Evolutionary conservation across 495 filamentous ascomycete species (phyloP), one percentile per base, ranked within the genome.

Genomic region (Apodospora peruviana): DNA sequence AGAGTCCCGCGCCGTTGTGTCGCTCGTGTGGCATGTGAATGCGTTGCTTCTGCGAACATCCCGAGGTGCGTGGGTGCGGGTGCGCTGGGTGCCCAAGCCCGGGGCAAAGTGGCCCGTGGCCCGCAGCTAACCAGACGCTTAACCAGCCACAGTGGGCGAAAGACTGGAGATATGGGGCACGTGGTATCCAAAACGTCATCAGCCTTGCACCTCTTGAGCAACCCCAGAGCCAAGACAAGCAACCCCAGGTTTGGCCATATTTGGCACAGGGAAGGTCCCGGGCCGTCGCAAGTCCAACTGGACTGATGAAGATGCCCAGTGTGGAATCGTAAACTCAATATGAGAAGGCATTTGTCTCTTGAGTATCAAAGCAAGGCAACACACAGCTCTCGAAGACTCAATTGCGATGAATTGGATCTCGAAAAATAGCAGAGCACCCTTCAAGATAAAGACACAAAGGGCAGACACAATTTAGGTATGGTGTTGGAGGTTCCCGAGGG

Each of bases 21-120:
- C n/a, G n/a, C n/a, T 45, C 16, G 21, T 5, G n/a, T 46, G 36
- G 16, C 35, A 48, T 44, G 42, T 44, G 42, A 44, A 44, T 29
- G 19, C 16, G 42, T 12, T 14, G 19, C 19, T 9, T 23, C 19
- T 42, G 40, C 18, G 40, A 24, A 42, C 22, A 44, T 44, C 25
- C 42, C 42, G 42, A 44, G 42, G 42, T 44, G 42, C 42, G 11
- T 43, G 5, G 40, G 20, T 27, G 40, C 40, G 17, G 44, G 4
- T 23, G 32, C 29, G 37, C 37, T n/a, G 14, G 14, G 12, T 20
- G 37, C n/a, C 14, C 18, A 40, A 9, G 37, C 10, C 12, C 37
- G 1, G 14, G 18, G n/a, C n/a, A n/a, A n/a, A n/a, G n/a, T n/a
- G 9, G 37, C 18, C 12, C 37, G 12, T 40, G 37, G 14, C 27